Conservation (phyloP, 768 basidiomycete genomes). For the Mrakia blollopis region DNA sequence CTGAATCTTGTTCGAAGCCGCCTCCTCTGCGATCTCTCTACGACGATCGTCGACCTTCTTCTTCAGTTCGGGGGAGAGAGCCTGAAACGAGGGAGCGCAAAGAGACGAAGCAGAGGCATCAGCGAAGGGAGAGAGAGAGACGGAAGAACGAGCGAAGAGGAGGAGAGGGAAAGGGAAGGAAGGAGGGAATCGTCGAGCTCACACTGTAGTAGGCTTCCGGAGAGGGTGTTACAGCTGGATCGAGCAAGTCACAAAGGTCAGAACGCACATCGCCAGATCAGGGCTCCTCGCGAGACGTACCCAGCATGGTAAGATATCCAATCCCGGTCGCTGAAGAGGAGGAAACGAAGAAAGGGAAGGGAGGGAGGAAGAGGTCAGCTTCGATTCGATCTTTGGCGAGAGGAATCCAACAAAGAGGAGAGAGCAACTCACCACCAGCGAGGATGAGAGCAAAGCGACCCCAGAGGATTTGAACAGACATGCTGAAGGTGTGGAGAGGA, state of each 20-base stretch:
- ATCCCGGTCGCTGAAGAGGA: background rate
- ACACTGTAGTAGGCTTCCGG: slow-evolving; percentile 26
- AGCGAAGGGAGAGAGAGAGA: background rate
- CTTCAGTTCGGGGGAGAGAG: slow-evolving; percentile 23
- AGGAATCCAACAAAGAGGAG: background rate
- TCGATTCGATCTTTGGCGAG: no score
- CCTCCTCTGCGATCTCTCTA: slow-evolving; percentile 6
- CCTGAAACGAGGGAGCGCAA: background rate
- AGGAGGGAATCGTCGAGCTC: background rate
- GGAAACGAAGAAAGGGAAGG: background rate
- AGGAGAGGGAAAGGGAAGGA: background rate
- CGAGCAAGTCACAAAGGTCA: background rate
- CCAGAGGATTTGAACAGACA: slow-evolving; percentile 22
- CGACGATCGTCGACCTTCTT: slow-evolving; percentile 26
- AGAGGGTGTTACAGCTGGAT: slow-evolving; percentile 20
- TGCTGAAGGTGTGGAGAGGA: background rate
- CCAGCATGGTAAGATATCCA: slow-evolving; percentile 22
- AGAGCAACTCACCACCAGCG: background rate
- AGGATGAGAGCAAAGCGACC: background rate
- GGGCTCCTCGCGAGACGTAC: background rate
- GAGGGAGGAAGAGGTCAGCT: background rate
- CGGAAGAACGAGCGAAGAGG: background rate
- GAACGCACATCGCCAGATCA: background rate
- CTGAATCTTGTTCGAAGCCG: background rate
- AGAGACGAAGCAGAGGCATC: background rate